Base-by-base conservation (phyloP, 495 filamentous ascomycete species). In the Aspergillus campestris region DNA sequence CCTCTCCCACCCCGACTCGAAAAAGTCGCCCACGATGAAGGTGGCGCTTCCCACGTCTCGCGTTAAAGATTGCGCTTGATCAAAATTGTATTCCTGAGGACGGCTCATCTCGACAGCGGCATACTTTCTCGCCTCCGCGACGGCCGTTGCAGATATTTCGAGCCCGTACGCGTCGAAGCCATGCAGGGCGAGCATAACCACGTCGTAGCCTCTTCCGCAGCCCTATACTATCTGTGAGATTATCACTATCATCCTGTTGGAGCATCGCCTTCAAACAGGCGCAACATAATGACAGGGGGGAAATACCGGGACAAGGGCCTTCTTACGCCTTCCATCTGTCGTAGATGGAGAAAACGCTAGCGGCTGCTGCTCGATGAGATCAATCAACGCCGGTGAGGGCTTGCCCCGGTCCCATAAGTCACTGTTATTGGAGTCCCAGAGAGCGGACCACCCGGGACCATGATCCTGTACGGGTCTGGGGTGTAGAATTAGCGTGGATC, bases 1-100 rank as follows among this genome's bases (percentile, higher is more conserved):
- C 18, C 54, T 8, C 38, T 65, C 40, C 66, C 77, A 83, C 5
- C 66, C 71, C 32, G 77, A 62, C 31, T 62, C 58, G 50, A 86
- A 87, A 60, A 86, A 87, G 50, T 87, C 79, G 2, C 75, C 82
- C 8, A 56, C 12, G 6, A 84, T 38, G 62, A 79, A 80, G 9
- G 58, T 68, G 11, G 57, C 60, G 2, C 8, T 24, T 6, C 18
- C 24, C n/a, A 11, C 12, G 0, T 30, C 14, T 29, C n/a, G 8
- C 0, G 9, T 32, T 15, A 9, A 12, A 1, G 10, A 5, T 32
- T 7, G 31, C 7, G 1, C 14, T 8, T 30, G 12, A 3, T 38
- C 49, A 13, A 52, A 52, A 31, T 52, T 52, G 13, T 42, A 43
- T 0, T 9, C 39, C 34, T 42, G 13, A 6, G 49, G 49, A 40